phyloP scores from a whole-genome alignment of 2,329 filamentous ascomycete species.

The Fusarium foetens region DNA sequence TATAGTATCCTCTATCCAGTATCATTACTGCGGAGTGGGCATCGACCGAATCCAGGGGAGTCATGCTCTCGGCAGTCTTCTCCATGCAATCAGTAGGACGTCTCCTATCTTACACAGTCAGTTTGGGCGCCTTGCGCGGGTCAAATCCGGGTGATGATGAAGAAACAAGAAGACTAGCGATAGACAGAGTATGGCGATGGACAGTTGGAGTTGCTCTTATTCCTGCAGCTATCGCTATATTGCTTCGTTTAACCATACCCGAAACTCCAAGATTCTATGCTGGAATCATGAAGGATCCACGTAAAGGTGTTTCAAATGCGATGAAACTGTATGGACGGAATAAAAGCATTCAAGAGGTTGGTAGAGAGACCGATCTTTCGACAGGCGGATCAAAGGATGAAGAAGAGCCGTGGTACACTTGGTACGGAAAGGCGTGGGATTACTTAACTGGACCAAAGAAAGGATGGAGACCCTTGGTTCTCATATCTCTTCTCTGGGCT shows the following conservation, averaged over 20 bases:
- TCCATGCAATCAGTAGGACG: conserved; percentile 5
- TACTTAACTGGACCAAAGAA: conserved; percentile 9
- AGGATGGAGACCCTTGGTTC: conserved; percentile 2
- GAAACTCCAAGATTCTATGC: conserved; percentile 9
- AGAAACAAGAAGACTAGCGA: neutral
- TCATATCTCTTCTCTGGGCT: conserved; percentile 21
- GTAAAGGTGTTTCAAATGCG: neutral
- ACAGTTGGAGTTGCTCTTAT: conserved; percentile 5
- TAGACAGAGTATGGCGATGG: conserved; percentile 8
- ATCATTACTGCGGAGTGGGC: conserved; percentile 11
- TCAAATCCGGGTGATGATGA: neutral
- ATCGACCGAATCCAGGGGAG: conserved; percentile 1
- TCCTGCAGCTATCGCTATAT: neutral
- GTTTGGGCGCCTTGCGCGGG: neutral
- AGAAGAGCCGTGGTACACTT: conserved; percentile 1
- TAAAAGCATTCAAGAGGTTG: neutral
- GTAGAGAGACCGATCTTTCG: neutral
- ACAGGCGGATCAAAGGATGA: neutral
- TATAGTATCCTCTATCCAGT: conserved; percentile 1
- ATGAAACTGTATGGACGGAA: neutral
- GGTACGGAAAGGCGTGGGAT: neutral
- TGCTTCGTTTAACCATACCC: conserved; percentile 1
- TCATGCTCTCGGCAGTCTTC: conserved; percentile 6
- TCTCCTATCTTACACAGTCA: neutral
- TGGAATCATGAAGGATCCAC: conserved; percentile 1